phyloP scores from a whole-genome alignment of 129 eudicot genomes.

The Silybum marianum region DNA sequence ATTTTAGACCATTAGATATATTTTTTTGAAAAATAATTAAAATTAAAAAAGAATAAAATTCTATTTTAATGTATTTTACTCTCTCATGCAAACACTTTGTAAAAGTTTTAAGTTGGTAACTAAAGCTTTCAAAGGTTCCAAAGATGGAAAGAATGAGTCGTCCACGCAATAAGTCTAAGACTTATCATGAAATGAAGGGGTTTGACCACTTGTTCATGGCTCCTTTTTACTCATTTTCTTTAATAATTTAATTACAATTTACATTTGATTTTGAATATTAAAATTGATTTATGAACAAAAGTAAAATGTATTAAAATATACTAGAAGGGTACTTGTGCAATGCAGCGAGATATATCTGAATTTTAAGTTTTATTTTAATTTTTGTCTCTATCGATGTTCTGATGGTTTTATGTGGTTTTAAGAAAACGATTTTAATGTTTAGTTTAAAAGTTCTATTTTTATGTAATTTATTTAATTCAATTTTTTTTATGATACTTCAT shows the following conservation, averaged over 20 bases:
- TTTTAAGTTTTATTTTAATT: too few species aligned
- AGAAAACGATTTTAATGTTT: too few species aligned
- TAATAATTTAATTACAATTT: not conserved
- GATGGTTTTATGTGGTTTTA: too few species aligned
- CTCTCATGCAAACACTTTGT: not conserved
- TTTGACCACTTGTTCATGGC: conserved; percentile 6
- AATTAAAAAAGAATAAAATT: not conserved
- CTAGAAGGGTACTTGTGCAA: too few species aligned
- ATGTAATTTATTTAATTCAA: too few species aligned
- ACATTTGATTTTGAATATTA: not conserved
- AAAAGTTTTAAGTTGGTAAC: not conserved
- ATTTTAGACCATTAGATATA: too few species aligned
- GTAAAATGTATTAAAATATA: not conserved
- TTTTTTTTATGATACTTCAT: too few species aligned
- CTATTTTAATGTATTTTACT: not conserved
- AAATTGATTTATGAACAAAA: not conserved
- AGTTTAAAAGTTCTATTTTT: too few species aligned
- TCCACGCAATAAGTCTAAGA: conserved; percentile 21
- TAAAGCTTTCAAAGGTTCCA: conserved; percentile 16
- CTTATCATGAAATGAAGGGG: conserved; percentile 14
- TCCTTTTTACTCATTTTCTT: not conserved
- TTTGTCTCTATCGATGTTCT: too few species aligned
- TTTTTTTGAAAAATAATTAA: too few species aligned
- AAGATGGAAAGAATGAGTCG: conserved; percentile 23
- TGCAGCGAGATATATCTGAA: too few species aligned